These are phyloP conservation scores for Haematococcus lacustris DNA, from an alignment of 139 green algal genomes.

Conservation along the genomic window DNA sequence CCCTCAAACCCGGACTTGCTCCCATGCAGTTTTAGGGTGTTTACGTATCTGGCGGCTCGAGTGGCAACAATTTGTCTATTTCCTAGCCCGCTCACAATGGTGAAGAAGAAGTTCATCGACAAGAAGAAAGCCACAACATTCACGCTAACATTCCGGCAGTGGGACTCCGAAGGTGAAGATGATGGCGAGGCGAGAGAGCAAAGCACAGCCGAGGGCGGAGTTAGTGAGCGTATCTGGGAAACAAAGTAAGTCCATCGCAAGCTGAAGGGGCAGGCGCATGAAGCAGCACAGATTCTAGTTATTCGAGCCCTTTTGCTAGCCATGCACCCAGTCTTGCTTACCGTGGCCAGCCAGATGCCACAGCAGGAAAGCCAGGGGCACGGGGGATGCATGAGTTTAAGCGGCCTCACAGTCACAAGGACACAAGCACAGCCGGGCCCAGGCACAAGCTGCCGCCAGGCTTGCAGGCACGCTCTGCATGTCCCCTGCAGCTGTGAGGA, in stretches of 20 bases:
- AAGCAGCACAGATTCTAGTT: background rate
- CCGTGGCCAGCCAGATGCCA: background rate
- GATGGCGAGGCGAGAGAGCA: background rate
- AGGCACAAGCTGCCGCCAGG: background rate
- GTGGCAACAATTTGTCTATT: background rate
- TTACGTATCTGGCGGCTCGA: background rate
- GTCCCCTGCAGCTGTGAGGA: background rate
- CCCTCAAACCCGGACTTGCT: too few species aligned
- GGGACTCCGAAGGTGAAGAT: background rate
- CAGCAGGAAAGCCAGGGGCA: constrained; percentile 7
- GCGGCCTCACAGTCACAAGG: background rate
- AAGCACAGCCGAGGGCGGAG: background rate
- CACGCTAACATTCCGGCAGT: constrained; percentile 39
- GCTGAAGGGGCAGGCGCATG: constrained; percentile 2
- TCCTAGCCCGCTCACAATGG: constrained; percentile 25
- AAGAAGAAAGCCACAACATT: constrained; percentile 75
- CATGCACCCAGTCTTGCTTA: background rate
- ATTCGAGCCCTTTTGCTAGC: background rate
- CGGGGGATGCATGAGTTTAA: background rate
- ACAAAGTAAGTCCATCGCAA: background rate
- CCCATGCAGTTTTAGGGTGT: too few species aligned
- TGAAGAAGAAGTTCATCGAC: constrained; percentile 75
- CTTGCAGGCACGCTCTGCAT: background rate
- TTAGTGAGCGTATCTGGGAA: background rate
- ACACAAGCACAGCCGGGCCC: constrained; percentile 4